Evolutionary conservation across 306 rosid species (phyloP), one percentile per base, ranked within the genome.

Genomic region (Begonia peltatifolia): DNA sequence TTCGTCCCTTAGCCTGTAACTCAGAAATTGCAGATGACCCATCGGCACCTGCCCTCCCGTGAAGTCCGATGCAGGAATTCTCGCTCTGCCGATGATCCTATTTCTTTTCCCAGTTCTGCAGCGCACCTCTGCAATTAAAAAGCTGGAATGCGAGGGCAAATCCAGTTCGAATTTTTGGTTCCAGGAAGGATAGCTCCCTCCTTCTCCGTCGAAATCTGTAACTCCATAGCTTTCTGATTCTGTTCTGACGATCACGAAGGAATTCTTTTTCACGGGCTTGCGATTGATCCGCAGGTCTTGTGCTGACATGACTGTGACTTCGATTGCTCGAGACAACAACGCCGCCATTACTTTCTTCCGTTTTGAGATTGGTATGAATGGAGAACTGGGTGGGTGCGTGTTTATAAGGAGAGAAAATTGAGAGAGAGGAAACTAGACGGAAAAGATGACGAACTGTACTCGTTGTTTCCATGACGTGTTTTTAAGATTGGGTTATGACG

Each of bases 1-100:
- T 13, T 44, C 10, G 43, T 87, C 83, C 76, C 94, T 76, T 56
- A 83, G 57, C 59, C 96, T 72, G 50, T 83, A 87, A 56, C 96
- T 87, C 67, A 83, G 54, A 22, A 74, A 78, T 35, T 87, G 94
- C 74, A 66, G 20, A 36, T 83, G 73, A 43, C 67, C 54, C 54
- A 74, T 81, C 9, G 77, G 87, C 42, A 78, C 36, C 13, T 46
- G 74, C 0, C 76, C 77, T 47, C 83, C 82, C 0, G 52, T 0
- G 4, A 87, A 71, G 17, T 87, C 90, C 3, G 87, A 67, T 9
- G 66, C 67, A 0, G 84, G 81, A 25, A 87, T 52, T 44, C 47
- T 64, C 0, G 83, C 83, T 9, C 63, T 50, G 3, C 84, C 94
- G 25, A 87, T 50, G 17, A 60, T 46, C 48, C 47, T 63, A 13